Base-by-base conservation (phyloP, 2,329 filamentous ascomycete genomes). In the Aureobasidium musti region DNA sequence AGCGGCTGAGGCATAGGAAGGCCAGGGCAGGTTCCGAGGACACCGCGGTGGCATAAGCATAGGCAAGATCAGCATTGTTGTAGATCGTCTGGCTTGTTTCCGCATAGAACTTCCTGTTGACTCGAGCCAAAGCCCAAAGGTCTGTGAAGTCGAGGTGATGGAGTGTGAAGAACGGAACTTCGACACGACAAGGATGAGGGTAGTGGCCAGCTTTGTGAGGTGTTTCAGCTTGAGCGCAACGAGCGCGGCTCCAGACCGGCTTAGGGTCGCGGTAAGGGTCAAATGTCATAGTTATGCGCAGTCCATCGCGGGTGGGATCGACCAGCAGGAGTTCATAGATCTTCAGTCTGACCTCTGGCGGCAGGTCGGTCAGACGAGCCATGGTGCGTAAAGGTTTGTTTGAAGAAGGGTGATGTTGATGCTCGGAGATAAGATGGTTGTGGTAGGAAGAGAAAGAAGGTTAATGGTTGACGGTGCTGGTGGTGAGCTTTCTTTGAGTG, bases 121-220 rank as follows among this genome's bases (percentile, higher is more conserved):
- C 13, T 4, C 28, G 14, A 19, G 41, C 56, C 17, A 60, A n/a
- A 23, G 56, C 23, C 19, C 33, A 23, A 17, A 60, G 28, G 13
- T 60, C 56, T 3, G 39, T 45, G 56, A 60, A 60, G 56, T 60
- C 28, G 56, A 45, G 28, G 8, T 60, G 41, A 6, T 60, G 56
- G 3, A 47, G 1, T 1, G 56, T 35, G 4, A 13, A 35, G 1
- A 28, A 28, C 13, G 8, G 8, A 3, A 35, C 23, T 2, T 60
- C 28, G 17, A 60, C 3, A 10, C 8, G 11, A 28, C 56, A 60
- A 2, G 39, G 26, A 13, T 35, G 4, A 23, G 28, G 7, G 10
- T 19, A 35, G n/a, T 60, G 56, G n/a, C 19, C 41, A 35, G 11
- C 19, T 3, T 33, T 23, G 41, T 60, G 39, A 1, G 56, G 28